Base-by-base conservation (phyloP, 768 basidiomycete genomes). In the Russula sp. region DNA sequence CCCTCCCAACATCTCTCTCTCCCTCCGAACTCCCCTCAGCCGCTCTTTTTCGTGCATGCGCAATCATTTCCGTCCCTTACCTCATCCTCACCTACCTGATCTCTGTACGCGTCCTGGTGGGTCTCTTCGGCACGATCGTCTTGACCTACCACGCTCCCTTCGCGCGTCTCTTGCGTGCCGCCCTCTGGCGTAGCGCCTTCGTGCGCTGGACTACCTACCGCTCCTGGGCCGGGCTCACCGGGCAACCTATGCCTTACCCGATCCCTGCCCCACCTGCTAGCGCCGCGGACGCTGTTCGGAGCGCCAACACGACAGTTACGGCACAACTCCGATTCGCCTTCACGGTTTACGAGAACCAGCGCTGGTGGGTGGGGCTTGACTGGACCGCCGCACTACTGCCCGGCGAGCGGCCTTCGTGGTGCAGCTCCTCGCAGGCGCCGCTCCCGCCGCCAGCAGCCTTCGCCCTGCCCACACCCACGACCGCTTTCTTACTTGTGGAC, bases 331-430 rank as follows among this genome's bases (percentile, higher is more conserved):
- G 88, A 22, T 94, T 95, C 77, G 80, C 90, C 52, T 95, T 95
- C 71, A 91, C 88, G n/a, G 75, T 95, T 11, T 87, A 91, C 71
- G 94, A 97, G 74, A 96, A 96, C 74, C 94, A 97, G 75, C 82
- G 94, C 6, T 96, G 94, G 94, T 98, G 94, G 94, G 85, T 98
- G 84, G 94, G 90, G 13, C 82, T 98, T 49, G 94, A 97, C 75
- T 98, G 91, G 91, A 96, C 94, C 2, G 89, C 91, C 3, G 93
- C 94, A 0, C 82, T 98, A 8, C 82, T 97, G 16, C 94, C 94
- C 0, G 83, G 83, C 18, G 94, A 98, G 70, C 86, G 94, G 5
- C 92, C 94, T 0, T 89, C 91, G 1, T 98, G 94, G 94, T 92
- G 77, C 77, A 74, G 80, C 22, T 76, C 75, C 34, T 73, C 75